Evolutionary conservation across 108 stramenopile genomes (phyloP).

Genomic region (Schizochytrium sp.): DNA sequence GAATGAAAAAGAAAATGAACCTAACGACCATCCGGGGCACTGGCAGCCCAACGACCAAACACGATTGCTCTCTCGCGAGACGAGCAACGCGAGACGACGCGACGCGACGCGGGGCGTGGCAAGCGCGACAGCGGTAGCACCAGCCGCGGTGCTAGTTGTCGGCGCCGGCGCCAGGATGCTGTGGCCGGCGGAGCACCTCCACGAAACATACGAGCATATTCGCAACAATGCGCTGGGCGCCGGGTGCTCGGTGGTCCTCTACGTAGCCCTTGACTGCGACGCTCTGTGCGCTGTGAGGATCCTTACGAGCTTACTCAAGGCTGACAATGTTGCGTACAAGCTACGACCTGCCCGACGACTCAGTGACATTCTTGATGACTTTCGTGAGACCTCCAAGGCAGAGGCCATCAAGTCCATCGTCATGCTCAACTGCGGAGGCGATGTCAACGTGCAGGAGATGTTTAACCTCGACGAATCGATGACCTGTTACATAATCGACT

Average conservation of each 20-base stretch:
- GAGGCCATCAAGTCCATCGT: conserved; percentile 3
- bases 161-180: neutral
- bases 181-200: conserved; percentile 6
- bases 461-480: neutral
- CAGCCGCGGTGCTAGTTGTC: too few relatives aligned
- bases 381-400: neutral
- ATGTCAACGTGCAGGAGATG: neutral
- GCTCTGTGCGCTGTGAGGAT: neutral
- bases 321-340: conserved; percentile 7
- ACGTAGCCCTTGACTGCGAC: conserved; percentile 9
- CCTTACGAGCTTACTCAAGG: neutral
- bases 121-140: too few relatives aligned
- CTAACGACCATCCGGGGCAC: too few relatives aligned
- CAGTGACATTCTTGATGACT: neutral
- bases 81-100: too few relatives aligned
- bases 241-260: conserved; percentile 7
- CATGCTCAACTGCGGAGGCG: conserved; percentile 15
- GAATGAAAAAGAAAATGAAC: too few relatives aligned
- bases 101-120: too few relatives aligned
- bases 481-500: neutral
- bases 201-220: neutral
- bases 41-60: too few relatives aligned
- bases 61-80: too few relatives aligned
- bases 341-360: neutral
- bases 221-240: neutral